phyloP scores from a whole-genome alignment of 805 yeast genomes.

The Candida namnaoensis region DNA sequence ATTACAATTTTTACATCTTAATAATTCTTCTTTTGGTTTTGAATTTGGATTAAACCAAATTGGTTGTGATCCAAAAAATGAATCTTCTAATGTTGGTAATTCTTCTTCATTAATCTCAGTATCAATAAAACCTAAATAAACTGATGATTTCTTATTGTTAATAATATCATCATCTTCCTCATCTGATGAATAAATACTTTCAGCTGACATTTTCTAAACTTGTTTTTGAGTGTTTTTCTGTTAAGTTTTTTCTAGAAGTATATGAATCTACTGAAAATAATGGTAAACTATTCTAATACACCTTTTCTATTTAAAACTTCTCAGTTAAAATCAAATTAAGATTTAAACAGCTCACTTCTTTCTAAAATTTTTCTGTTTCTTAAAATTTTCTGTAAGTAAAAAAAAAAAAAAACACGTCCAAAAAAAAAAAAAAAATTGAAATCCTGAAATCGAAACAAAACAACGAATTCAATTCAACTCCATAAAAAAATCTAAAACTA shows the following conservation, averaged over 20 bases:
- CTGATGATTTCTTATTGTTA: constrained; percentile 19
- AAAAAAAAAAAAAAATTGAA: background rate
- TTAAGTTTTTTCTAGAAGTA: no score
- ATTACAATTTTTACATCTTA: constrained; percentile 61
- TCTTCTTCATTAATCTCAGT: constrained; percentile 36
- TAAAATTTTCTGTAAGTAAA: background rate
- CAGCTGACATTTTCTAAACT: background rate
- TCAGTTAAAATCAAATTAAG: no score
- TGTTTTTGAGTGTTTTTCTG: background rate
- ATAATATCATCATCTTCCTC: background rate
- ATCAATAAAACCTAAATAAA: constrained; percentile 59
- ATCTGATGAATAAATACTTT: background rate
- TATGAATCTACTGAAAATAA: no score
- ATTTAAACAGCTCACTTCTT: no score
- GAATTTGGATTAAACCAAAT: constrained; percentile 60
- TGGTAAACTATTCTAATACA: no score
- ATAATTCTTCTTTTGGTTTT: constrained; percentile 40
- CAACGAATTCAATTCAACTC: no score
- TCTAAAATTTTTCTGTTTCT: background rate
- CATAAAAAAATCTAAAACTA: background rate
- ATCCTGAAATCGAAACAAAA: no score
- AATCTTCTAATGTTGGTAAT: constrained; percentile 45
- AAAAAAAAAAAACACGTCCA: background rate
- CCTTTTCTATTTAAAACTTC: no score
- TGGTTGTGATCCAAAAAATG: constrained; percentile 77